Evolutionary conservation across 441 rosid species (phyloP).

Genomic region (Dalechampia spathulata): DNA sequence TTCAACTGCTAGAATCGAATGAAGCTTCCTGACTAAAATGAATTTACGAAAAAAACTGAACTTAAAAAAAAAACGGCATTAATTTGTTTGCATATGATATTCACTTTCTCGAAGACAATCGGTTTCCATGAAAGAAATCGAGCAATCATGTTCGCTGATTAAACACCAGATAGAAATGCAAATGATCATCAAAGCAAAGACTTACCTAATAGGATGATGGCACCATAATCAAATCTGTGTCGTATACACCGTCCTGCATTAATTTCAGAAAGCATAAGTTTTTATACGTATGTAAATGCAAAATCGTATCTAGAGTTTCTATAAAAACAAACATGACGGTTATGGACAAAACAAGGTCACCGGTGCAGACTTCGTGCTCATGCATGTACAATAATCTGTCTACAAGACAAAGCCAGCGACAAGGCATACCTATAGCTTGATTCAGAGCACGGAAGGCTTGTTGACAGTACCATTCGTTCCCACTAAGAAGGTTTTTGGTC

Average conservation of each 20-base stretch:
- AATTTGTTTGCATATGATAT: too few species aligned
- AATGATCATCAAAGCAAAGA: too few species aligned
- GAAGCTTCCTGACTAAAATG: not conserved
- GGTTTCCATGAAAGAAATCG: too few species aligned
- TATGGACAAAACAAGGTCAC: not conserved
- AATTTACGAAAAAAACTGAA: too few species aligned
- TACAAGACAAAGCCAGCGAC: conserved; percentile 10
- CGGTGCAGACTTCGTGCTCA: not conserved
- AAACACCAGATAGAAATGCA: too few species aligned
- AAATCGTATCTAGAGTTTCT: too few species aligned
- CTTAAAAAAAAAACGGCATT: too few species aligned
- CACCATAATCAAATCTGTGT: conserved; percentile 88
- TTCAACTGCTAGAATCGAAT: not conserved
- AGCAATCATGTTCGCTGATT: too few species aligned
- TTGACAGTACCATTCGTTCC: conserved; percentile 97
- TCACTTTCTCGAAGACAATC: too few species aligned
- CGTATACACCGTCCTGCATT: conserved; percentile 90
- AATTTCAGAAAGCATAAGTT: conserved; percentile 4
- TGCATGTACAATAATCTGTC: not conserved
- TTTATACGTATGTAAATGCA: too few species aligned
- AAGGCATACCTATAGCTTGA: conserved; percentile 82
- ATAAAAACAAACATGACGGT: too few species aligned
- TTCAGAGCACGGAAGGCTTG: conserved; percentile 97
- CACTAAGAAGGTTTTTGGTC: conserved; percentile 77
- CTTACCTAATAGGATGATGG: conserved; percentile 82